These are phyloP conservation scores for Rutstroemia sp. DNA, from an alignment of 2,329 filamentous ascomycete genomes.

Conservation along the genomic window DNA sequence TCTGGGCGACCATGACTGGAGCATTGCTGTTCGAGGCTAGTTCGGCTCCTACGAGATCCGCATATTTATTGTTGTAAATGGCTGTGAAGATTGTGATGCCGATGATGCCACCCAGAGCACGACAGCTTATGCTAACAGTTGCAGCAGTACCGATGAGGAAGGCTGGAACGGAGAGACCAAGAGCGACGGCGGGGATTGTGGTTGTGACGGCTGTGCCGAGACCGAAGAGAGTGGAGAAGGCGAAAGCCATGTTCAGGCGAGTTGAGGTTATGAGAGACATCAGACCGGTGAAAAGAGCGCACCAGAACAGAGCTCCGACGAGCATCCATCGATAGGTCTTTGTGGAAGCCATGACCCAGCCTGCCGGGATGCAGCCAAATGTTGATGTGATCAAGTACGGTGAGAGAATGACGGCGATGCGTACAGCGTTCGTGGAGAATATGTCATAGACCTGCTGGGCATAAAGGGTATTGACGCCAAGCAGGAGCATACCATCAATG, in stretches of 20 bases:
- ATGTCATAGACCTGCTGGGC: slow-evolving; percentile 15
- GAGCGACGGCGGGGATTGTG: slow-evolving; percentile 14
- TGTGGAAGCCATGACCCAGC: slow-evolving; percentile 16
- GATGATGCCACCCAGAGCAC: slow-evolving; percentile 15
- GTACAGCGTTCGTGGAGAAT: slow-evolving; percentile 13
- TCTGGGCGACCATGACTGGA: slow-evolving; percentile 6
- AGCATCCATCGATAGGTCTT: slow-evolving; percentile 11
- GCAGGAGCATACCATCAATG: slow-evolving; percentile 18
- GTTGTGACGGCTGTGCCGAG: slow-evolving; percentile 16
- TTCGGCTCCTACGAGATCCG: slow-evolving; percentile 11
- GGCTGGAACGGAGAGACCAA: slow-evolving; percentile 14
- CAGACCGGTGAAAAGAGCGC: slow-evolving; percentile 16
- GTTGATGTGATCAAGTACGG: slow-evolving; percentile 15
- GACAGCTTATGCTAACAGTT: slow-evolving; percentile 13
- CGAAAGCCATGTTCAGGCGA: slow-evolving; percentile 10
- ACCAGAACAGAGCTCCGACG: slow-evolving; percentile 13
- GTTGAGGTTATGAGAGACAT: slow-evolving; percentile 12
- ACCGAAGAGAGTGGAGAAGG: slow-evolving; percentile 15
- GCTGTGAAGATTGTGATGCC: slow-evolving; percentile 18
- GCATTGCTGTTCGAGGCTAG: slow-evolving; percentile 4
- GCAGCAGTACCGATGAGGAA: slow-evolving; percentile 17
- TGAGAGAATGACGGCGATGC: slow-evolving; percentile 14
- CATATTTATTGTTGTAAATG: slow-evolving; percentile 17
- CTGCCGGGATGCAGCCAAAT: slow-evolving; percentile 17
- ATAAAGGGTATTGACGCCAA: slow-evolving; percentile 17